Evolutionary conservation across 2,329 filamentous ascomycete species (phyloP).

Genomic region (Neofusicoccum parvum): DNA sequence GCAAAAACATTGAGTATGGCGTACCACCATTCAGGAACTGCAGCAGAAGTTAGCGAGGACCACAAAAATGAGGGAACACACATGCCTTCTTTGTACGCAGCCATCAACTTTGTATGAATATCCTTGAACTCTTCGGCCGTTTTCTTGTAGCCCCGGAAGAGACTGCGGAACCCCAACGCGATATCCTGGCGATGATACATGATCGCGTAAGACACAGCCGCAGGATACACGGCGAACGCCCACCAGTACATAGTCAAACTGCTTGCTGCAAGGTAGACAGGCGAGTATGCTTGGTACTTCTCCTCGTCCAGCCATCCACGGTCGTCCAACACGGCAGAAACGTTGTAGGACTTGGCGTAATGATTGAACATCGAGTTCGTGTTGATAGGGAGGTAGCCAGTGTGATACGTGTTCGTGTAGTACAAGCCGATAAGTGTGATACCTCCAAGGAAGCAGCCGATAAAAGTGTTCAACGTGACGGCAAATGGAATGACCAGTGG

Average conservation of each 20-base stretch:
- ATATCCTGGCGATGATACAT: slow-evolving; percentile 39
- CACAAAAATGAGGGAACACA: background rate
- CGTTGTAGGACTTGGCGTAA: slow-evolving; percentile 37
- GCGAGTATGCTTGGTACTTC: slow-evolving; percentile 40
- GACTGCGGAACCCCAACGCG: background rate
- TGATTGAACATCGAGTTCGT: slow-evolving; percentile 40
- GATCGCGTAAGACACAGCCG: slow-evolving; percentile 38
- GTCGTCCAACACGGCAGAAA: slow-evolving; percentile 33
- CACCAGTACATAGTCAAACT: slow-evolving; percentile 42
- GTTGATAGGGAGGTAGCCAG: slow-evolving; percentile 39
- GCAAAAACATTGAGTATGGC: slow-evolving; percentile 59
- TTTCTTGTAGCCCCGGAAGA: slow-evolving; percentile 32
- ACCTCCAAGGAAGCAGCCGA: slow-evolving; percentile 37
- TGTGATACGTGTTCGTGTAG: slow-evolving; percentile 35
- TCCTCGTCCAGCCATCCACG: slow-evolving; percentile 31
- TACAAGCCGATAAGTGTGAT: slow-evolving; percentile 26
- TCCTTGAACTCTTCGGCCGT: slow-evolving; percentile 26
- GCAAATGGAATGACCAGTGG: slow-evolving; percentile 35
- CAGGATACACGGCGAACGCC: slow-evolving; percentile 41
- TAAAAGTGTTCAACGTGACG: slow-evolving; percentile 36
- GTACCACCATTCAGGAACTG: slow-evolving; percentile 40
- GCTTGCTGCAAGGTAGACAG: slow-evolving; percentile 41
- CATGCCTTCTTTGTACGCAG: slow-evolving; percentile 31
- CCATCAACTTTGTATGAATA: slow-evolving; percentile 37
- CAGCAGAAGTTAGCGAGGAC: background rate